Base-by-base conservation (phyloP, 148 eudicot species). In the Hydrangea macrophylla region DNA sequence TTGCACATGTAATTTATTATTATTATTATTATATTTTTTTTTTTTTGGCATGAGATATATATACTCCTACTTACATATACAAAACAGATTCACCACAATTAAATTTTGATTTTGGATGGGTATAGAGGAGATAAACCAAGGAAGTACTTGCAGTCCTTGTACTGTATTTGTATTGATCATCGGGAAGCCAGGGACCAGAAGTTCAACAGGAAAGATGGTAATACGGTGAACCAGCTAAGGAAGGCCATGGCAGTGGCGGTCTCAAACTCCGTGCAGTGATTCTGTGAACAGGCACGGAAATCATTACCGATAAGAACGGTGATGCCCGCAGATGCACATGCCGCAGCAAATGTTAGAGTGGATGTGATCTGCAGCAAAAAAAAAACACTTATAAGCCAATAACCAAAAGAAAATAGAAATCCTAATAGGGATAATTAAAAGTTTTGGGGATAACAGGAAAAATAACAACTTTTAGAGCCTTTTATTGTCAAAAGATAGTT, bases 161-260 rank as follows among this genome's bases (percentile, higher is more conserved):
- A 23, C 5, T 35, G 11, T 60, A 30, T 58, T 6, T 37, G 3
- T 0, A 8, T n/a, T 35, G 36, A 8, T 88, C 85, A 86, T 67
- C 88, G 67, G 18, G 90, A 86, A 40, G 97, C 97, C 56, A 92
- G 65, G 17, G 98, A 86, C 98, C 98, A 92, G 73, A 87, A 92
- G 71, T 89, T 90, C 79, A 92, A 70, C 67, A 92, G 77, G 77
- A 92, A 92, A 60, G 94, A 90, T 24, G 98, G 98, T 17, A 88
- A 78, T 36, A 88, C 86, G 50, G 85, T 68, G 74, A 92, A 92
- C 98, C 98, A 92, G 44, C 92, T 81, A 61, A 92, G 80, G 82
- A 92, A 92, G 55, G 98, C 96, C 93, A 88, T 86, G 65, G 91
- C 96, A 20, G 96, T 92, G 1, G 98, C 88, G 20, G 96, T 90